Evolutionary conservation across 169 alveolate genomes (phyloP).

Genomic region (Cryptosporidium bovis): DNA sequence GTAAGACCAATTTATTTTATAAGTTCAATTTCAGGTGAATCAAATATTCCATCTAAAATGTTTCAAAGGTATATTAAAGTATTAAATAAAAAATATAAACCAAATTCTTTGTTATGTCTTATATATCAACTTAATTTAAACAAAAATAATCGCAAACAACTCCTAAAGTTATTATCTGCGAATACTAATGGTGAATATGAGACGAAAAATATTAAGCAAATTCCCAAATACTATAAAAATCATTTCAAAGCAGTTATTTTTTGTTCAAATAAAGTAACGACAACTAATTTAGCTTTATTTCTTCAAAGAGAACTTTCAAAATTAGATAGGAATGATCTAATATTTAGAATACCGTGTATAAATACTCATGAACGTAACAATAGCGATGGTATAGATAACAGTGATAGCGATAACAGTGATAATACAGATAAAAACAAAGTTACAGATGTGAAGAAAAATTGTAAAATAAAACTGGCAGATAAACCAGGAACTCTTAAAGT

Average conservation of each 20-base stretch:
- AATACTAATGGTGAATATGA: background rate
- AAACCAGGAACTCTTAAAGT: background rate
- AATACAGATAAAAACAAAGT: background rate
- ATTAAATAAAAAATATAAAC: constrained; percentile 21
- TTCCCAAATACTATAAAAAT: constrained; percentile 27
- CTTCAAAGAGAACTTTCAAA: constrained; percentile 22
- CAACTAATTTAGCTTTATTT: constrained; percentile 30
- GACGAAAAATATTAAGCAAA: background rate
- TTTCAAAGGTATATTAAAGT: constrained; percentile 39
- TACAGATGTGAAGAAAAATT: background rate
- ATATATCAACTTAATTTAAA: constrained; percentile 16
- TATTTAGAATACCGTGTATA: background rate
- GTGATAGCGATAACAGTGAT: background rate
- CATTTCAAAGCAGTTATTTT: constrained; percentile 34
- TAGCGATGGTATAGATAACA: background rate
- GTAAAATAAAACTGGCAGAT: background rate
- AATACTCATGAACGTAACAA: background rate
- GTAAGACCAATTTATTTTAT: constrained; percentile 56
- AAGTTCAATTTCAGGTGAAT: constrained; percentile 56
- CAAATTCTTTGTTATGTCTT: constrained; percentile 24
- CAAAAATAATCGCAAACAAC: constrained; percentile 2
- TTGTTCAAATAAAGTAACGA: constrained; percentile 56
- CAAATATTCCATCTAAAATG: constrained; percentile 61
- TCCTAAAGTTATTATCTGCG: background rate
- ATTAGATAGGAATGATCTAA: constrained; percentile 2